Base-by-base conservation (phyloP, 306 rosid species). In the Ceratonia siliqua region DNA sequence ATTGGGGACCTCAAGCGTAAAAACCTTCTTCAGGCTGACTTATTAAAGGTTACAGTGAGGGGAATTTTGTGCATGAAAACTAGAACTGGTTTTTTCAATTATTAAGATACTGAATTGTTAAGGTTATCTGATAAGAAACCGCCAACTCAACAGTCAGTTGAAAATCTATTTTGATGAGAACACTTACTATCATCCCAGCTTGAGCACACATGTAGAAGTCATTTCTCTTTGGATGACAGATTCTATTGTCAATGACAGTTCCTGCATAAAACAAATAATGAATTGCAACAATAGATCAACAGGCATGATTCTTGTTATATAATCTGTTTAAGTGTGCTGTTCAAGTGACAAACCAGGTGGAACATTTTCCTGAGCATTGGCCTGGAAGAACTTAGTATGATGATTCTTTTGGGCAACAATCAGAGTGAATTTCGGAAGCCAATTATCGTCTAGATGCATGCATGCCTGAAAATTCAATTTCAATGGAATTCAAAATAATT, bases 151-250 rank as follows among this genome's bases (percentile, higher is more conserved):
- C 12, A 65, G 15, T 21, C 14, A 15, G 1, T 15, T 62, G n/a
- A 72, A 50, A 50, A 11, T 24, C 35, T 20, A 56, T 20, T 77
- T 32, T 30, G 46, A 59, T 6, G n/a, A 73, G 10, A 57, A 46
- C 45, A 68, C 87, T 67, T 55, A 77, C 87, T 53, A 84, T 80
- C 45, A 27, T 35, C 17, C 87, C 85, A 30, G 75, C 80, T 35
- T 80, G 87, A 38, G 85, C 85, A 73, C 82, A 84, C 68, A 84
- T 36, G 52, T 84, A 80, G 24, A 84, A 84, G 35, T 84, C 87
- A 69, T 73, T 84, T 56, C 68, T 62, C 62, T 25, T 69, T 0
- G 81, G 78, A 41, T 84, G 75, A 42, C 87, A 84, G 22, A 77
- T 32, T 36, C 2, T 48, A 32, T 20, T 80, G 49, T 84, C 87